Conservation (phyloP, 352 stramenopile genomes). For the Globisporangium splendens region DNA sequence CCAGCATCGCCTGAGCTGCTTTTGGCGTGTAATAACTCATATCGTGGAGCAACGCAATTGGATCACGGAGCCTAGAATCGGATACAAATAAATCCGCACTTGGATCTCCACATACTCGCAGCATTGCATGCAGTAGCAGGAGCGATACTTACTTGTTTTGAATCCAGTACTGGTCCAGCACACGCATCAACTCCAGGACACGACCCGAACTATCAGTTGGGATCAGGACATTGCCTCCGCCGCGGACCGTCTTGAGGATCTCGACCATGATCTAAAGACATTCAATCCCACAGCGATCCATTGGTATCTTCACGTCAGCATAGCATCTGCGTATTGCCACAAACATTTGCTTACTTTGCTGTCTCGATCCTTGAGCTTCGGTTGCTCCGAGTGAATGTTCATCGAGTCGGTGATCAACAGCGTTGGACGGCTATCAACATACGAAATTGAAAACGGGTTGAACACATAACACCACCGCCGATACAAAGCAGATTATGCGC, state of each 20-base stretch:
- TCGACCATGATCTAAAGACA: constrained; percentile 87
- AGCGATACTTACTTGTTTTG: constrained; percentile 82
- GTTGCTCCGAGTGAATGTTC: constrained; percentile 79
- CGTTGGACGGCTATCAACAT: constrained; percentile 57
- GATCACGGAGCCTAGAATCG: constrained; percentile 58
- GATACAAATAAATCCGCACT: not conserved
- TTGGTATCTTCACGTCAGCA: not conserved
- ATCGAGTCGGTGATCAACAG: constrained; percentile 89
- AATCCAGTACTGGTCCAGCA: constrained; percentile 95
- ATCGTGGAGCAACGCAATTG: constrained; percentile 84
- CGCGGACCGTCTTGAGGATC: constrained; percentile 89
- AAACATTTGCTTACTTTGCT: constrained; percentile 49
- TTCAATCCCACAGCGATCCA: not conserved
- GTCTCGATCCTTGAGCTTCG: constrained; percentile 86
- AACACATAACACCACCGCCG: not conserved
- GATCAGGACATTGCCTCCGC: constrained; percentile 94
- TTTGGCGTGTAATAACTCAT: constrained; percentile 90
- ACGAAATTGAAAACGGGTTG: not conserved
- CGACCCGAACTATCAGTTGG: constrained; percentile 92
- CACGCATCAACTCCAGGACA: constrained; percentile 94
- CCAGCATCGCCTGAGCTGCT: constrained; percentile 84
- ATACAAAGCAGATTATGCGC: not conserved
- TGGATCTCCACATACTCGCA: not conserved
- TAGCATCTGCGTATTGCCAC: not conserved
- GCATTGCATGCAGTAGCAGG: not conserved